Base-by-base conservation (phyloP, 1,284 basidiomycete species). In the Naganishia sp. region DNA sequence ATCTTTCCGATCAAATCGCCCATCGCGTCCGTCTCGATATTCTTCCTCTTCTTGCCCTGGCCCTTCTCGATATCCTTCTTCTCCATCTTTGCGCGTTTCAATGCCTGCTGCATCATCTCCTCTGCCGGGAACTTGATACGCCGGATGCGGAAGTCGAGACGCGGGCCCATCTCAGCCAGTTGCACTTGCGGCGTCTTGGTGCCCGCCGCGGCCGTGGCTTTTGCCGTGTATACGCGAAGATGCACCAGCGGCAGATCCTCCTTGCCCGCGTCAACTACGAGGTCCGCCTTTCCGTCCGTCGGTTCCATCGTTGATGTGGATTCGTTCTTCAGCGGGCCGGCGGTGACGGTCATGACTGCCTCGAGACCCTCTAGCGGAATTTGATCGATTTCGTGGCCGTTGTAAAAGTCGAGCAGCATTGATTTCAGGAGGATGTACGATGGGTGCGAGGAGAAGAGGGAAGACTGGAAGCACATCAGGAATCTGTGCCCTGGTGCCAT, bases 11-110 rank as follows among this genome's bases (percentile, higher is more conserved):
- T 86, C 80, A 94, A 81, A 79, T 99, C 93, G 66, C 95, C 95
- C 95, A 98, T 97, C 79, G 93, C 92, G 82, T 99, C 95, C 70
- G 94, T 92, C 82, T 96, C 93, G 78, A 94, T 79, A 79, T 97
- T 97, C 86, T 92, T 94, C 80, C 86, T 86, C 85, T 92, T 94
- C 84, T 91, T 92, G 46, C 90, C 92, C n/a, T 92, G 77, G 0
- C 92, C 92, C 77, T 85, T 88, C 81, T 92, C 91, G 55, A 92
- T 81, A 54, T 92, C 90, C 71, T 84, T 84, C 82, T 92, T 92
- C 80, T 88, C 89, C 70, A 96, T 74, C 83, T 94, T 97, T 54
- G 92, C 90, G 69, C 89, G 83, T 77, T 84, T 89, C 82, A 93
- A 84, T 13, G 94, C 91, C 69, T 84, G 84, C 78, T 89, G 90